Conservation (phyloP, 2,329 filamentous ascomycete species). For the Endothia cerciana region DNA sequence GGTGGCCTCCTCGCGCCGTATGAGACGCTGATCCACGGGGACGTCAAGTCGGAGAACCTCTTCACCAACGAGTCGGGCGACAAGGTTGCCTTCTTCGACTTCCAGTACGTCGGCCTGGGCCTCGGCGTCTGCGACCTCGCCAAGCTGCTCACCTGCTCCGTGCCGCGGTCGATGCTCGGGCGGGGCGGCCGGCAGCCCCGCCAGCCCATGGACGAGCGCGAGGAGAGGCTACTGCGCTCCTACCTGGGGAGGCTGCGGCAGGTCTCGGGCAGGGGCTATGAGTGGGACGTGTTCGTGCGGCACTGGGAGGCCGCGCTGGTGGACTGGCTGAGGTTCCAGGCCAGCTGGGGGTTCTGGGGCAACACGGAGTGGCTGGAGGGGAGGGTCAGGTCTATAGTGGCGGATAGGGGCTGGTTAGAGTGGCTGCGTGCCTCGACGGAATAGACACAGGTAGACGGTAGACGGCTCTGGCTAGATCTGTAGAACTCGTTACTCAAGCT, state of each 20-base stretch:
- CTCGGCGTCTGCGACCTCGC: constrained; percentile 68
- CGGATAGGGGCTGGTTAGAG: constrained; percentile 43
- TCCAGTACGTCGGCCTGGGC: constrained; percentile 69
- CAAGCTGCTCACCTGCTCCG: constrained; percentile 69
- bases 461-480: not conserved
- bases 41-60: constrained; percentile 72
- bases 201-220: constrained; percentile 56
- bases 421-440: not conserved
- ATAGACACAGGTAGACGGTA: constrained; percentile 6
- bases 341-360: constrained; percentile 65
- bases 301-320: constrained; percentile 72
- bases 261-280: constrained; percentile 46
- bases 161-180: constrained; percentile 57
- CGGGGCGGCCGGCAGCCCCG: constrained; percentile 35
- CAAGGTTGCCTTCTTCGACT: constrained; percentile 67
- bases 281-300: constrained; percentile 55
- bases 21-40: constrained; percentile 67
- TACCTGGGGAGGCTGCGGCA: constrained; percentile 50
- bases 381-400: constrained; percentile 53
- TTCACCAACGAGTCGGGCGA: constrained; percentile 57
- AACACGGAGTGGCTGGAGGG: constrained; percentile 62
- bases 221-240: constrained; percentile 52
- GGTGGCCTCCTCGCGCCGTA: too few species aligned
- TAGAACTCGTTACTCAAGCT: too few species aligned
- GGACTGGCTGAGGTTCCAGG: constrained; percentile 68